Conservation (phyloP, 371 early-diverging fungal species). For the Mucor sp. region DNA sequence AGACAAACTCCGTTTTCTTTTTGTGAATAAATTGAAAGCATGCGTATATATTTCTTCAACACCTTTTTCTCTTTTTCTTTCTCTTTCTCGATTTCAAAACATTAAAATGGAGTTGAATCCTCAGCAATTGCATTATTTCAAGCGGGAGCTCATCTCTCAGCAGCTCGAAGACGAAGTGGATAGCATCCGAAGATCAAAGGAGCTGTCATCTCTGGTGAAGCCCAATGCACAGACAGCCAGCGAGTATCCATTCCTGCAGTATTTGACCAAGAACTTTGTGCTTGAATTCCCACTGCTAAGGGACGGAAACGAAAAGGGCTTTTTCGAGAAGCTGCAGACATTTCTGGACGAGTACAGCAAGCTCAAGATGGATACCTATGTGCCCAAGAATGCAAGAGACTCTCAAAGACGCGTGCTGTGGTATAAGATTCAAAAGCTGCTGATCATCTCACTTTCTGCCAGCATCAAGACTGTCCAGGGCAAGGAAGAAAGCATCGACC, state of each 20-base stretch:
- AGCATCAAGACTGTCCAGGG: slow-evolving; percentile 47
- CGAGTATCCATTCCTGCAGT: slow-evolving; percentile 37
- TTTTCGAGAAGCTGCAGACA: slow-evolving; percentile 37
- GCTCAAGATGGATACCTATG: slow-evolving; percentile 32
- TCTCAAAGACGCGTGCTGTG: slow-evolving; percentile 39
- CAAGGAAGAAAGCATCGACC: slow-evolving; percentile 39
- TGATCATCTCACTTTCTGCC: slow-evolving; percentile 37
- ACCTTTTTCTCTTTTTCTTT: background rate
- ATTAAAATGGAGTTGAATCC: slow-evolving; percentile 21
- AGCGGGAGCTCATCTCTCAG: slow-evolving; percentile 26
- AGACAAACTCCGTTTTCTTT: background rate
- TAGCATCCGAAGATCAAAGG: background rate
- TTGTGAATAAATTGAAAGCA: background rate
- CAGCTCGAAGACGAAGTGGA: slow-evolving; percentile 17
- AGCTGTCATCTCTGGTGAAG: slow-evolving; percentile 1
- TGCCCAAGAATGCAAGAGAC: slow-evolving; percentile 26
- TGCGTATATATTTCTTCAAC: background rate
- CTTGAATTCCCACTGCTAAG: slow-evolving; percentile 45
- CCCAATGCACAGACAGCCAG: background rate
- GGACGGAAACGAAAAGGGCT: slow-evolving; percentile 27
- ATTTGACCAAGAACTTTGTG: slow-evolving; percentile 33
- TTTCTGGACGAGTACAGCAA: slow-evolving; percentile 41
- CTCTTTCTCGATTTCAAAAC: background rate
- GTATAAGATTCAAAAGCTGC: slow-evolving; percentile 38
- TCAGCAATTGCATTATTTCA: slow-evolving; percentile 27